Evolutionary conservation across 805 yeast genomes (phyloP).

Genomic region (Kazachstania africana): DNA sequence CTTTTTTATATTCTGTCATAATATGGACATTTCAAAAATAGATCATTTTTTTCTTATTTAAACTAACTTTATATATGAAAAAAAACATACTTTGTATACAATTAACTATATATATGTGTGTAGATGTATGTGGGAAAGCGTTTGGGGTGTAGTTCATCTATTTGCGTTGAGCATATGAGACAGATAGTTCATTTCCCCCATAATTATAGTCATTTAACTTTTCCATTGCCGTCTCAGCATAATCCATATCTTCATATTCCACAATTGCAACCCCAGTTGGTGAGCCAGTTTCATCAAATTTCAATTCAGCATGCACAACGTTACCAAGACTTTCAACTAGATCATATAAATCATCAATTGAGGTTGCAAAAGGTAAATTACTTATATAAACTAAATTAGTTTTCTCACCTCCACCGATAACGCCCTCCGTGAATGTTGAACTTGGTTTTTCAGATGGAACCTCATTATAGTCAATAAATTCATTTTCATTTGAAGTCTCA

Average conservation of each 20-base stretch:
- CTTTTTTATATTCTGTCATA: too few species aligned
- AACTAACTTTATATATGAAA: too few species aligned
- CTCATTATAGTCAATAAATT: background rate
- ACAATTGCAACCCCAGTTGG: constrained; percentile 80
- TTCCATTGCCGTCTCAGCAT: constrained; percentile 63
- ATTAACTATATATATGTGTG: too few species aligned
- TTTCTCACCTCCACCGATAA: constrained; percentile 48
- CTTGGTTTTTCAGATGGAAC: background rate
- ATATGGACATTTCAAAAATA: too few species aligned
- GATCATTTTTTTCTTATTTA: too few species aligned
- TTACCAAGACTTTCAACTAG: constrained; percentile 76
- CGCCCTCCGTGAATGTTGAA: constrained; percentile 47
- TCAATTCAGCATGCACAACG: constrained; percentile 67
- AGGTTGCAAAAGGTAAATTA: constrained; percentile 82
- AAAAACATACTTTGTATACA: too few species aligned
- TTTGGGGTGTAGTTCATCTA: too few species aligned
- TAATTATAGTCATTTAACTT: constrained; percentile 71
- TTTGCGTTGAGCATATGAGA: constrained; percentile 62
- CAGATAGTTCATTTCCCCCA: constrained; percentile 64
- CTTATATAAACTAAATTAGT: constrained; percentile 53
- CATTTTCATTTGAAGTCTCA: background rate
- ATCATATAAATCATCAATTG: constrained; percentile 71
- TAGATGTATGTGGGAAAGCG: too few species aligned
- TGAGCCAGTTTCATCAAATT: constrained; percentile 47
- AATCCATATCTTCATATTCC: constrained; percentile 49